Percentiles rank a stretch among this genome's conserved stretches.
phyloP scores from a whole-genome alignment of 1,139 yeast species.

The Saccharomyces hybrid region DNA sequence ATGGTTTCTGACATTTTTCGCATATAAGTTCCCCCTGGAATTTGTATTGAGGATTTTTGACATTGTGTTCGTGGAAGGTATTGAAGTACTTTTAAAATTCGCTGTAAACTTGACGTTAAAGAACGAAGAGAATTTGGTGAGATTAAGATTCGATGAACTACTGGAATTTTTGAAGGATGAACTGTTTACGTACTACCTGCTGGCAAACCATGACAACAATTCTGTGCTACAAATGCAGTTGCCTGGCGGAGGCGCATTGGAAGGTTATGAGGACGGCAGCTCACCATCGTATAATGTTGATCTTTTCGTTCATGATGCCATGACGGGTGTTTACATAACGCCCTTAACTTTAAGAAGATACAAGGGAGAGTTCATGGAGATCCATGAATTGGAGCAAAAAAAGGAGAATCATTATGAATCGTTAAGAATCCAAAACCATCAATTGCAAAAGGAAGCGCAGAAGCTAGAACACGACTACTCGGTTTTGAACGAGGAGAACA shows the following conservation, averaged over 20 bases:
- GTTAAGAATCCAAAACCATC: constrained; percentile 57
- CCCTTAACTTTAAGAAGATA: constrained; percentile 66
- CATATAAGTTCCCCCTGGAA: constrained; percentile 76
- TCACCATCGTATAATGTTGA: constrained; percentile 50
- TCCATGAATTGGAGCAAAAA: constrained; percentile 56
- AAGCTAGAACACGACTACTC: constrained; percentile 62
- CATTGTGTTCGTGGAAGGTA: constrained; percentile 84
- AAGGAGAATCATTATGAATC: constrained; percentile 62
- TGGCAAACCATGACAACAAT: constrained; percentile 33
- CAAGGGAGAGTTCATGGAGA: constrained; percentile 62
- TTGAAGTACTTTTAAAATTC: constrained; percentile 76
- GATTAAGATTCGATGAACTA: constrained; percentile 66
- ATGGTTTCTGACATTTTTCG: constrained; percentile 92
- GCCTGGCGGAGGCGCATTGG: constrained; percentile 6
- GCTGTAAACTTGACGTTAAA: constrained; percentile 75
- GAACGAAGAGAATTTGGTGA: constrained; percentile 53
- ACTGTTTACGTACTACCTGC: constrained; percentile 54
- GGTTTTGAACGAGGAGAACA: constrained; percentile 65
- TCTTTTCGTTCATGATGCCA: constrained; percentile 67
- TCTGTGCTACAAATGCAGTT: neutral
- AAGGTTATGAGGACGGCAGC: constrained; percentile 8
- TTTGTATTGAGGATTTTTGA: constrained; percentile 84
- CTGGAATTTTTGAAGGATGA: constrained; percentile 70
- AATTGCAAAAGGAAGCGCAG: constrained; percentile 62
- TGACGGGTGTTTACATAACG: constrained; percentile 50